Evolutionary conservation across 192 early-diverging fungal species (phyloP).

Genomic region (Pecoramyces ruminantium): DNA sequence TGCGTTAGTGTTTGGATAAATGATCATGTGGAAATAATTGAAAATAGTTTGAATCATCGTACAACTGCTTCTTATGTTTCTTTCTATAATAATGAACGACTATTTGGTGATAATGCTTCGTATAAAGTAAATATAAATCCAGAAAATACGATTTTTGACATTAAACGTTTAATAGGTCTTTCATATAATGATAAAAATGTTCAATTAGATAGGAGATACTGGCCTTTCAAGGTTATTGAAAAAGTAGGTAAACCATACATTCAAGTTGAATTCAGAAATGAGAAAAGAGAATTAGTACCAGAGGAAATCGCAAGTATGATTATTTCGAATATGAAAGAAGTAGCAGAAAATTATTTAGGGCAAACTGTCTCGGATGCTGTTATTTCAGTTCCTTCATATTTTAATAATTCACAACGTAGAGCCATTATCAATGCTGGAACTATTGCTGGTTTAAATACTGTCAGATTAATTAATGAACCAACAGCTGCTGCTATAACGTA

Average conservation of each 20-base stretch:
- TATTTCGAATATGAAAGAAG: conserved; percentile 58
- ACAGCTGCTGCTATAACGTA: conserved; percentile 76
- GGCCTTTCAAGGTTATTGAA: conserved; percentile 56
- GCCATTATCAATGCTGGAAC: conserved; percentile 78
- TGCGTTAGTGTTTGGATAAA: conserved; percentile 25
- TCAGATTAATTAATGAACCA: conserved; percentile 82
- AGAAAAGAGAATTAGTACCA: conserved; percentile 59
- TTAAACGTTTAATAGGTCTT: conserved; percentile 77
- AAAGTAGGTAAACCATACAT: conserved; percentile 52
- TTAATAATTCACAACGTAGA: conserved; percentile 80
- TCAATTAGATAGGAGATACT: conserved; percentile 61
- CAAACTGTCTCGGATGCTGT: conserved; percentile 50
- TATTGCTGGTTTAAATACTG: conserved; percentile 67
- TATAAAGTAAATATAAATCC: conserved; percentile 78
- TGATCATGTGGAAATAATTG: conserved; percentile 51
- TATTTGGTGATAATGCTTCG: conserved; percentile 74
- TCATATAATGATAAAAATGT: conserved; percentile 66
- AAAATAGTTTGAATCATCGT: conserved; percentile 77
- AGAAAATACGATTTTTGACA: conserved; percentile 77
- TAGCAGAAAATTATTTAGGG: conserved; percentile 61
- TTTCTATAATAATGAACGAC: conserved; percentile 53
- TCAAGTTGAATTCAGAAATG: conserved; percentile 65
- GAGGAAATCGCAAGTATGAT: conserved; percentile 67
- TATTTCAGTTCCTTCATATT: conserved; percentile 48
- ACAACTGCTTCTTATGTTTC: conserved; percentile 76